These are phyloP conservation scores for Allantophomopsis lycopodina DNA, from an alignment of 2,329 filamentous ascomycete genomes.

Conservation along the genomic window DNA sequence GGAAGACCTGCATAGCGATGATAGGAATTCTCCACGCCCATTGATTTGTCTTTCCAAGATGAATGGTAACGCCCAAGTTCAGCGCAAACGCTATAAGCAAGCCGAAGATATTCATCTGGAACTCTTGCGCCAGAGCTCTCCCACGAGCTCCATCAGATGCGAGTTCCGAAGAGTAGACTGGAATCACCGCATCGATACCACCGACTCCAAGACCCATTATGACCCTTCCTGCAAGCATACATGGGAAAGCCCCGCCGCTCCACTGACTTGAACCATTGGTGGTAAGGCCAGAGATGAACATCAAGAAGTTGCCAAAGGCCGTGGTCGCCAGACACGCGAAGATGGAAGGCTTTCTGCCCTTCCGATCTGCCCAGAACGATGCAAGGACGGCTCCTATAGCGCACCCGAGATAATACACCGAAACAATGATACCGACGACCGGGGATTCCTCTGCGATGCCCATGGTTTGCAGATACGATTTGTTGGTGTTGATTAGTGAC, in stretches of 20 bases:
- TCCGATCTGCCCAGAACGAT: slow-evolving; percentile 36
- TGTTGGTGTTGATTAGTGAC: slow-evolving; percentile 52
- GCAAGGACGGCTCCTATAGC: slow-evolving; percentile 40
- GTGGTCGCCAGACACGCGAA: slow-evolving; percentile 38
- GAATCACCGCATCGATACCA: slow-evolving; percentile 46
- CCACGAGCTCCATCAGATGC: slow-evolving; percentile 40
- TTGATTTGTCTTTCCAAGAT: slow-evolving; percentile 37
- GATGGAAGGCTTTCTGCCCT: slow-evolving; percentile 39
- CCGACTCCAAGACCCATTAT: slow-evolving; percentile 42
- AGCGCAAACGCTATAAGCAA: slow-evolving; percentile 45
- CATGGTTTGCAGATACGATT: slow-evolving; percentile 41
- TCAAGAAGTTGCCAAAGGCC: slow-evolving; percentile 40
- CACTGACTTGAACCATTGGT: slow-evolving; percentile 23
- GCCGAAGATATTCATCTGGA: slow-evolving; percentile 50
- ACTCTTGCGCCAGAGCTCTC: slow-evolving; percentile 45
- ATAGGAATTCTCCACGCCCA: slow-evolving; percentile 52
- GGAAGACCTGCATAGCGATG: slow-evolving; percentile 45
- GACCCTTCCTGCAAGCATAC: slow-evolving; percentile 20
- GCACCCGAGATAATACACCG: slow-evolving; percentile 49
- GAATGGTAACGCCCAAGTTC: slow-evolving; percentile 38
- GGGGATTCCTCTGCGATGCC: slow-evolving; percentile 32
- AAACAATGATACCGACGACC: slow-evolving; percentile 43
- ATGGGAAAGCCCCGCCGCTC: slow-evolving; percentile 31
- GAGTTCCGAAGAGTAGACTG: slow-evolving; percentile 43
- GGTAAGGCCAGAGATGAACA: slow-evolving; percentile 41